Evolutionary conservation across 2,329 filamentous ascomycete species (phyloP), one percentile per base, ranked within the genome.

Genomic region (Xylaria sp.): DNA sequence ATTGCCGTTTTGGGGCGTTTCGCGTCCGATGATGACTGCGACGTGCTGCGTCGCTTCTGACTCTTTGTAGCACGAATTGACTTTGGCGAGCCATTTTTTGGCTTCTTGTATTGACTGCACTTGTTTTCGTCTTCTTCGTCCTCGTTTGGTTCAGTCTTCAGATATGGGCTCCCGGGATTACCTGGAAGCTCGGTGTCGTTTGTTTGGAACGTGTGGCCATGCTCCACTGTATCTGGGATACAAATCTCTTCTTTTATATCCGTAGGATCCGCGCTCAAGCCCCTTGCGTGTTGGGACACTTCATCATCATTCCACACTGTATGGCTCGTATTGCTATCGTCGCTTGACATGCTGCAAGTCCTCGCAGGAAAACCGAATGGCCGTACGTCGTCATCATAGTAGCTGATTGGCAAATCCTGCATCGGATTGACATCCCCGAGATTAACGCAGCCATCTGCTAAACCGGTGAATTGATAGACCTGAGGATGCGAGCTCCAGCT

Each of bases 381-480:
- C n/a, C 59, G 38, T 41, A 63, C 62, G 35, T 53, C 60, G 13
- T 76, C 73, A 19, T 73, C 74, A 29, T 72, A 72, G 64, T 65
- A 71, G 33, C 54, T 62, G 21, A 65, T 65, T n/a, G 70, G 63
- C 1, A 67, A 51, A n/a, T 75, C 74, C 38, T 74, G 74, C 25
- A 66, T 70, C 7, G 68, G 66, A 56, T 74, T 74, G 41, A 78
- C 71, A 33, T 78, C 74, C 13, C 65, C 63, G 21, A 70, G 74
- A 49, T 75, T 77, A n/a, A 78, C 74, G 55, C 65, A 78, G 37
- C 64, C 69, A 21, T 72, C 67, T 8, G 67, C 68, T 62, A 76
- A 67, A 44, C 72, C 70, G 8, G 68, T 70, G 48, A 74, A 72
- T 51, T 73, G 68, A 29, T 71, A 68, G 19, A 71, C 57, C 17